phyloP scores from a whole-genome alignment of 2,329 filamentous ascomycete species.

The Metarhizium album region DNA sequence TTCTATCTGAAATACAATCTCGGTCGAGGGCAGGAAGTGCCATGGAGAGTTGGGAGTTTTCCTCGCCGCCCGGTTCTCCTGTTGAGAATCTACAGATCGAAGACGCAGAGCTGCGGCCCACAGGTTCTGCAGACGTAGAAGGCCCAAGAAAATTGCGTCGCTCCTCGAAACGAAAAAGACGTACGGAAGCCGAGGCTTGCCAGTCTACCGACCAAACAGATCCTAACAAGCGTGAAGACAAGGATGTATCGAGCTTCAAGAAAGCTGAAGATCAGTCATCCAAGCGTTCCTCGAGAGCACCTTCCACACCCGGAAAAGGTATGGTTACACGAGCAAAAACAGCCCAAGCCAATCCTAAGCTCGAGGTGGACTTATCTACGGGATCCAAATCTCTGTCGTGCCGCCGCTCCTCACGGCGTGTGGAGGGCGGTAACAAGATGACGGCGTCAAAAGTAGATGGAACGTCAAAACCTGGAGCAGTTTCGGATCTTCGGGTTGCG shows the following conservation, averaged over 20 bases:
- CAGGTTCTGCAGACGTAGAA: constrained; percentile 7
- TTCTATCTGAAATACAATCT: constrained; percentile 41
- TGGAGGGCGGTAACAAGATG: neutral
- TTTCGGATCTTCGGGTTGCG: neutral
- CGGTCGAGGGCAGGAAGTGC: constrained; percentile 27
- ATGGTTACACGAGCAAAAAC: constrained; percentile 3
- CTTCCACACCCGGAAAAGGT: neutral
- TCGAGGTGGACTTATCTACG: neutral
- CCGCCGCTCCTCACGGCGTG: constrained; percentile 3
- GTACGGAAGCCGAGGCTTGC: neutral
- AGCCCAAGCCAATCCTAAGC: neutral
- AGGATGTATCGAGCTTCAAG: constrained; percentile 4
- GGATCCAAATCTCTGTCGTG: neutral
- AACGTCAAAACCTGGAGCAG: neutral
- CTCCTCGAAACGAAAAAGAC: constrained; percentile 9
- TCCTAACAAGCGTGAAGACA: neutral
- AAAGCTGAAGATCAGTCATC: neutral
- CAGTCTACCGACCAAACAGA: neutral
- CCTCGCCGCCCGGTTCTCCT: constrained; percentile 46
- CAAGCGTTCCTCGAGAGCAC: neutral
- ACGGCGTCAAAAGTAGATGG: constrained; percentile 5
- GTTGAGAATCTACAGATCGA: constrained; percentile 18
- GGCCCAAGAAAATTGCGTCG: constrained; percentile 10
- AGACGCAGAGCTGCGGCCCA: constrained; percentile 8
- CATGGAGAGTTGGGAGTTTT: constrained; percentile 40